These are phyloP conservation scores for Tricholoma terreum DNA, from an alignment of 768 basidiomycete species.

Conservation along the genomic window DNA sequence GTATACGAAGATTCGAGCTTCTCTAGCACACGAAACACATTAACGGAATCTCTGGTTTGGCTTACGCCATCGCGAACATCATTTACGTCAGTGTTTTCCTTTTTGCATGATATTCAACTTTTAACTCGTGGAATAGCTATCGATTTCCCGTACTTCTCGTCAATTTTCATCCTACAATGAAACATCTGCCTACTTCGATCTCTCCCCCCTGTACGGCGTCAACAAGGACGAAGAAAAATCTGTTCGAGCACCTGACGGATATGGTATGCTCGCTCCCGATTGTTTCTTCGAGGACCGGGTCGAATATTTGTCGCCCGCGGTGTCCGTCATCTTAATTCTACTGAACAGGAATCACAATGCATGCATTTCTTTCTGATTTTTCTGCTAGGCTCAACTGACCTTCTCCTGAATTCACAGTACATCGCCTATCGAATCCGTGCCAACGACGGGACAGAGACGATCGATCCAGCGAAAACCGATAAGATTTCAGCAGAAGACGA, in stretches of 20 bases:
- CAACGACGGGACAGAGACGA: background rate
- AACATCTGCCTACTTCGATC: slow-evolving; percentile 16
- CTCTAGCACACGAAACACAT: too few relatives aligned
- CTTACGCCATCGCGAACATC: too few relatives aligned
- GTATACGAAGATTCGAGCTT: too few relatives aligned
- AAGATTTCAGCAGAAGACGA: too few relatives aligned
- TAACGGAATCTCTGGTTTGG: too few relatives aligned
- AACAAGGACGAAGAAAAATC: slow-evolving; percentile 9
- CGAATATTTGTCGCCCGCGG: background rate
- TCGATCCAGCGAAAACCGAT: too few relatives aligned
- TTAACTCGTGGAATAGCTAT: too few relatives aligned
- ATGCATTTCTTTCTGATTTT: background rate
- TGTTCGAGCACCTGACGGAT: slow-evolving; percentile 18
- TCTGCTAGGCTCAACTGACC: too few relatives aligned
- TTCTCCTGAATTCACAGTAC: too few relatives aligned
- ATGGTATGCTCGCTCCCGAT: slow-evolving; percentile 20
- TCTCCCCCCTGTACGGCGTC: slow-evolving; percentile 20
- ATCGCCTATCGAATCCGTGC: background rate
- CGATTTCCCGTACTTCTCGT: slow-evolving; percentile 6
- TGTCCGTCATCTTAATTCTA: background rate
- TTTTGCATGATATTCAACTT: too few relatives aligned
- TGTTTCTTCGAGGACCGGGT: slow-evolving; percentile 9
- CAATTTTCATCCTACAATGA: slow-evolving; percentile 1
- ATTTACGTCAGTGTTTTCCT: too few relatives aligned
- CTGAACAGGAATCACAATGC: background rate